phyloP scores from a whole-genome alignment of 2,329 filamentous ascomycete species.

The Lasiodiplodia gonubiensis region DNA sequence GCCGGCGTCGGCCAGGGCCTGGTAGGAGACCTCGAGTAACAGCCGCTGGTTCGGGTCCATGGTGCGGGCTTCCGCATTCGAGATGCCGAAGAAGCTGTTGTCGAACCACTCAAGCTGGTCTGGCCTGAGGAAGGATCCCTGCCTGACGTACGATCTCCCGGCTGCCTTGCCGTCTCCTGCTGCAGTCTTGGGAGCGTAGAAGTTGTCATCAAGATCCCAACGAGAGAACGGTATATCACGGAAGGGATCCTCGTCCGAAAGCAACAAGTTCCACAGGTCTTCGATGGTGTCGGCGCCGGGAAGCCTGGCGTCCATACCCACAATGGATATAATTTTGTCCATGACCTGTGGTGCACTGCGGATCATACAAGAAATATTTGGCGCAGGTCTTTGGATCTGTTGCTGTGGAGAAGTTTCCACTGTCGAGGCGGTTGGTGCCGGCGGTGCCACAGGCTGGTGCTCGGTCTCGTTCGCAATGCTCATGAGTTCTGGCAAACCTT shows the following conservation, averaged over 20 bases:
- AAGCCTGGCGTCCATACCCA: no score
- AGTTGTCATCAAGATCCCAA: neutral
- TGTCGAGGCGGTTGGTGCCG: no score
- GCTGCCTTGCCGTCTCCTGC: neutral
- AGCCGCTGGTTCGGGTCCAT: constrained; percentile 39
- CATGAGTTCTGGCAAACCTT: neutral
- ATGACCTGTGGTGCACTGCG: no score
- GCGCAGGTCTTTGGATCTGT: no score
- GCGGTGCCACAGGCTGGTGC: no score
- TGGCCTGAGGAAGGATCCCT: neutral
- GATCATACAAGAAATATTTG: no score
- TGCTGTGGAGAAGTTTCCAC: no score
- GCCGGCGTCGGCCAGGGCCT: constrained; percentile 48
- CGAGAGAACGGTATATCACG: neutral
- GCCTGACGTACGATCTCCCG: neutral
- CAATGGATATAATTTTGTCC: no score
- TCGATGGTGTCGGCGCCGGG: neutral
- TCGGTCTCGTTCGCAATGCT: no score
- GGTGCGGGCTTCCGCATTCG: constrained; percentile 33
- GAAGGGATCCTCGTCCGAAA: neutral
- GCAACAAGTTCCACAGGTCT: neutral
- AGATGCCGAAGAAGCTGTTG: constrained; percentile 38
- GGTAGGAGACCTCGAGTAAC: constrained; percentile 39
- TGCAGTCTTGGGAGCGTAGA: neutral
- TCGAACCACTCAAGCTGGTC: constrained; percentile 38